These are phyloP conservation scores for Dichomitus squalens DNA, from an alignment of 1,284 basidiomycete species.

Conservation along the genomic window DNA sequence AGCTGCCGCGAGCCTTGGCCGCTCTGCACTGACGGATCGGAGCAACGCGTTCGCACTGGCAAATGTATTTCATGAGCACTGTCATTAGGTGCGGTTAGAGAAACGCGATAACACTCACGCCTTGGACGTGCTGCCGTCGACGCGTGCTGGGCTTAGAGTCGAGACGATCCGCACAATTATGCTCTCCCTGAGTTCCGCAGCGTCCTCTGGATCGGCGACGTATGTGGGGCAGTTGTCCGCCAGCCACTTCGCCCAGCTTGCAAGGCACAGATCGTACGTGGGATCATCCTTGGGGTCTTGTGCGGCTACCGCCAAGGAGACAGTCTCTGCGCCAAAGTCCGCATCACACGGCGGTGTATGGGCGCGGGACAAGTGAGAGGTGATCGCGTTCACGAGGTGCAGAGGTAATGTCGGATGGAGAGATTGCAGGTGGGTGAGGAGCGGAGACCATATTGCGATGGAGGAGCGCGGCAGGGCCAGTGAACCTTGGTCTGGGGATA, in stretches of 20 bases:
- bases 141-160: slow-evolving; percentile 43
- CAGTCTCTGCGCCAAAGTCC: slow-evolving; percentile 15
- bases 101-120: slow-evolving; percentile 33
- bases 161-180: slow-evolving; percentile 49
- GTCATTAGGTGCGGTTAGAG: too few relatives aligned
- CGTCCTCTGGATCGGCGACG: slow-evolving; percentile 29
- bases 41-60: slow-evolving; percentile 45
- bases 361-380: slow-evolving; percentile 41
- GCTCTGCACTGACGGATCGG: slow-evolving; percentile 38
- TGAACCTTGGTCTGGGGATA: slow-evolving; percentile 40
- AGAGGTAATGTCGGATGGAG: slow-evolving; percentile 57
- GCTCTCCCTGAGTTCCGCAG: slow-evolving; percentile 42
- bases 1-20: slow-evolving; percentile 39
- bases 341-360: neutral
- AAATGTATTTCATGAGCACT: neutral
- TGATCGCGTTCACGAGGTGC: slow-evolving; percentile 53
- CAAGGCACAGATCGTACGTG: slow-evolving; percentile 60
- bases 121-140: slow-evolving; percentile 31
- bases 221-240: slow-evolving; percentile 42
- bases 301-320: slow-evolving; percentile 12
- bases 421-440: slow-evolving; percentile 63
- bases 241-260: slow-evolving; percentile 69
- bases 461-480: slow-evolving; percentile 56
- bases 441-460: slow-evolving; percentile 70
- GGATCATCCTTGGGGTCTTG: slow-evolving; percentile 30